Base-by-base conservation (phyloP, 371 early-diverging fungal genomes). In the Rhizopus stolonifer region DNA sequence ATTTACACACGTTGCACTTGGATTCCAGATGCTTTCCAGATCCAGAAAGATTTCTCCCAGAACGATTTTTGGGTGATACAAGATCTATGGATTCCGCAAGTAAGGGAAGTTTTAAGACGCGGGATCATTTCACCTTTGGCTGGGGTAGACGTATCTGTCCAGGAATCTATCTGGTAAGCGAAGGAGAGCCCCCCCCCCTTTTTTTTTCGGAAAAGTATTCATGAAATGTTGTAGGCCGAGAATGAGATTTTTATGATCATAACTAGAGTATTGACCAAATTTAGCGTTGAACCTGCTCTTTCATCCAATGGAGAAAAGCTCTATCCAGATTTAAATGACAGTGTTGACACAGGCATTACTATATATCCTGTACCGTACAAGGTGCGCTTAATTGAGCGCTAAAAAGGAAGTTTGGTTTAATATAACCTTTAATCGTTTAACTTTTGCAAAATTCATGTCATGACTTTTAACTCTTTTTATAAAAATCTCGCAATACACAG, bases 111-210 rank as follows among this genome's bases (percentile, higher is more conserved):
- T 15, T 52, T 7, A 10, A 33, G 21, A 31, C 24, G 0, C 29
- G 53, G 0, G 45, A 52, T 13, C 43, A 52, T 10, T 44, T 22
- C 9, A 23, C 31, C 3, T 52, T 52, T 44, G 43, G 43, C 17
- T 52, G 53, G 44, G 43, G 44, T n/a, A 61, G 58, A 47, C 51
- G 55, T 22, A 46, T 54, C 4, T 63, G 64, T 36, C 58, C 54
- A 25, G 59, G 51, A 1, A 34, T 33, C 14, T 58, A 47, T 19
- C 31, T 67, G 54, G 58, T 54, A 53, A 43, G 42, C 4, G 10
- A 29, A 29, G 10, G 10, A 29, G 10, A 29, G 31, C 4, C 31
- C 18, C 42, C 4, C 25, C 18, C 3, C 32, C 2, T 32, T 13
- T 48, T 32, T 13, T n/a, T n/a, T n/a, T n/a, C n/a, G n/a, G n/a